Evolutionary conservation across 148 eudicot genomes (phyloP).

Genomic region (Fagopyrum tataricum): DNA sequence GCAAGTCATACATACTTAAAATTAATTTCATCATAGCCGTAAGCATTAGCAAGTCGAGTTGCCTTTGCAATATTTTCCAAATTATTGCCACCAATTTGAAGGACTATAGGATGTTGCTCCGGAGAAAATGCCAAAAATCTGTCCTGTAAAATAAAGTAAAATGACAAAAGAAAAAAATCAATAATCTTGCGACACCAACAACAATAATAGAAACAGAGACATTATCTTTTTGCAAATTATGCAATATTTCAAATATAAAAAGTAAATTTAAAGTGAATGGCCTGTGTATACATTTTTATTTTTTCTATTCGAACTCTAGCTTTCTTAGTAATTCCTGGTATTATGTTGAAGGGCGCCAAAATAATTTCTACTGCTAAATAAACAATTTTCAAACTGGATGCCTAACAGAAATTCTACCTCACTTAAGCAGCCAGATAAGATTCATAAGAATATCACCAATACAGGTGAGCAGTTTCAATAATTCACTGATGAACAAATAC

Average conservation of each 20-base stretch:
- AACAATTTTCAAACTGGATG: neutral
- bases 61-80: slow-evolving; percentile 90
- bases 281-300: neutral
- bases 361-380: neutral
- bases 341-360: neutral
- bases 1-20: slow-evolving; percentile 46
- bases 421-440: neutral
- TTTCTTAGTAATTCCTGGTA: neutral
- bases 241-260: neutral
- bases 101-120: slow-evolving; percentile 96
- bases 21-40: slow-evolving; percentile 94
- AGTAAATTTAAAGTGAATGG: neutral
- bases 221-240: neutral
- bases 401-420: neutral
- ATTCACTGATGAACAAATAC: neutral
- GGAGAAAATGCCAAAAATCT: slow-evolving; percentile 71
- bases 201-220: neutral
- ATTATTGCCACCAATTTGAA: slow-evolving; percentile 92
- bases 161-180: neutral
- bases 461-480: neutral
- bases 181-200: neutral
- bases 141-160: slow-evolving; percentile 42
- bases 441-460: neutral
- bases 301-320: neutral
- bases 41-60: slow-evolving; percentile 62